Evolutionary conservation across 495 filamentous ascomycete species (phyloP).

Genomic region (Neurospora intermedia): DNA sequence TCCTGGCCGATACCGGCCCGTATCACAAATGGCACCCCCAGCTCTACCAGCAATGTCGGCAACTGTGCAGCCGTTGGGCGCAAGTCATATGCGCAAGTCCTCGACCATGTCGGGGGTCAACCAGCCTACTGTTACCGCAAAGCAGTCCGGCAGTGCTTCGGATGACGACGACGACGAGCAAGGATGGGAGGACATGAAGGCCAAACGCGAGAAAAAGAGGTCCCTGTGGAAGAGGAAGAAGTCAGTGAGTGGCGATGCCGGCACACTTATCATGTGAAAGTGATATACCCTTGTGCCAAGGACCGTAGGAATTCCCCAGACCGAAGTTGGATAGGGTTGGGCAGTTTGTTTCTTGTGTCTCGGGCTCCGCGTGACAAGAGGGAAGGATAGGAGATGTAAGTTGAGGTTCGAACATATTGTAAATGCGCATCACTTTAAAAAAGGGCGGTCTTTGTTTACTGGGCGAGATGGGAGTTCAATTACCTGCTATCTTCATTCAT

Average conservation of each 20-base stretch:
- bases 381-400: neutral
- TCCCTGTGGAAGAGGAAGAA: conserved; percentile 62
- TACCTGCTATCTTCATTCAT: neutral
- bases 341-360: neutral
- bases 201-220: conserved; percentile 72
- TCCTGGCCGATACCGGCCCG: conserved; percentile 85
- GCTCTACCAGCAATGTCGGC: conserved; percentile 13
- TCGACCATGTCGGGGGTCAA: conserved; percentile 41
- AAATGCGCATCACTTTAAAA: neutral
- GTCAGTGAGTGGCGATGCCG: conserved; percentile 28
- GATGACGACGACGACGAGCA: conserved; percentile 78
- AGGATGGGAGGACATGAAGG: conserved; percentile 76
- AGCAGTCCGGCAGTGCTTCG: conserved; percentile 21
- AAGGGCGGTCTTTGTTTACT: neutral
- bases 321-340: neutral
- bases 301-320: neutral
- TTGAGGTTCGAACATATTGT: neutral
- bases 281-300: neutral
- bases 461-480: neutral
- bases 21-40: conserved; percentile 46
- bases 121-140: conserved; percentile 14
- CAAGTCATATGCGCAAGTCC: conserved; percentile 31
- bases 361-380: neutral
- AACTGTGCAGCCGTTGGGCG: neutral
- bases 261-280: conserved; percentile 30